phyloP scores from a whole-genome alignment of 1,284 basidiomycete genomes.

The Sparassis latifolia region DNA sequence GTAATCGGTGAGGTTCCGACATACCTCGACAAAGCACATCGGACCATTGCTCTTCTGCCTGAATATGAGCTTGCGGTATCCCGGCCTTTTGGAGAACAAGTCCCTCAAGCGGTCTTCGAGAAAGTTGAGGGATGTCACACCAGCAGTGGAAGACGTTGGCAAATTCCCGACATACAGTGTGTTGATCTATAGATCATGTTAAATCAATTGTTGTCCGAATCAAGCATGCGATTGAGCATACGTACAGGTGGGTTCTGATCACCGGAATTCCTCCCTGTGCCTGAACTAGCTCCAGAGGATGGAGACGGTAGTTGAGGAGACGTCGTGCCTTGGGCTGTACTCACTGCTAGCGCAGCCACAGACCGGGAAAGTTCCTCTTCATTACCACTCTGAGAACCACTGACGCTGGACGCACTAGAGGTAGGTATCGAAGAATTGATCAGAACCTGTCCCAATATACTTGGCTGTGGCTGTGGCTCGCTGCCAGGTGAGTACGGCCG shows the following conservation, averaged over 20 bases:
- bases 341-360: conserved; percentile 43
- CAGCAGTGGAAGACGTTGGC: conserved; percentile 65
- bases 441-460: not conserved
- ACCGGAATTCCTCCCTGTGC: conserved; percentile 51
- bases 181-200: conserved; percentile 58
- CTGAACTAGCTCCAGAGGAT: conserved; percentile 34
- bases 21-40: conserved; percentile 94
- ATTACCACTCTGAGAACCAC: conserved; percentile 32
- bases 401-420: conserved; percentile 31
- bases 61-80: conserved; percentile 91
- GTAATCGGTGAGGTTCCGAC: conserved; percentile 11
- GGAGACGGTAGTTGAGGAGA: conserved; percentile 41
- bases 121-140: conserved; percentile 66
- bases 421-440: conserved; percentile 20
- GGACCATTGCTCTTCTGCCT: conserved; percentile 93
- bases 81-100: conserved; percentile 73
- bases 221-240: conserved; percentile 2
- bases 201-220: not conserved
- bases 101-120: conserved; percentile 82
- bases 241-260: conserved; percentile 87
- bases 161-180: conserved; percentile 94
- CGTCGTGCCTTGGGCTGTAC: conserved; percentile 40
- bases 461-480: conserved; percentile 13
- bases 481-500: conserved; percentile 26
- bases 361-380: conserved; percentile 37